Evolutionary conservation across 2,329 filamentous ascomycete species (phyloP).

Genomic region (Aspergillus latus): DNA sequence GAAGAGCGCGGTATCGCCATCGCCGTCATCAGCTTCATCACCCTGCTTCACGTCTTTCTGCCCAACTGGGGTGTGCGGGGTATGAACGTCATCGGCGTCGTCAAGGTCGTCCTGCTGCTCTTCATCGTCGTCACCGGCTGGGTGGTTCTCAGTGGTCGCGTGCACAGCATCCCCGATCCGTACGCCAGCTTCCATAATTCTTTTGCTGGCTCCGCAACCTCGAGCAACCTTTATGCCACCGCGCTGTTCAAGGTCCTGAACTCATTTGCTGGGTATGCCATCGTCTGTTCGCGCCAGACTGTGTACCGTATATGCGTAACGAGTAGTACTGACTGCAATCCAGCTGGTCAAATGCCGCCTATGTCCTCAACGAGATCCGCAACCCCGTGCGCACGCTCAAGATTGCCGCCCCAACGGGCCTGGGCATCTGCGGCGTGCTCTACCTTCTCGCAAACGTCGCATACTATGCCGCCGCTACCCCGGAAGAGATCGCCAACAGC

Average conservation of each 20-base stretch:
- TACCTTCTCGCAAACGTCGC: constrained; percentile 58
- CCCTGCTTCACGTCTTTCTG: constrained; percentile 44
- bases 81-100: constrained; percentile 47
- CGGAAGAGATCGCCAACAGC: neutral
- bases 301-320: no score
- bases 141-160: constrained; percentile 38
- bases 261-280: neutral
- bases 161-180: constrained; percentile 36
- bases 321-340: neutral
- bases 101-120: constrained; percentile 48
- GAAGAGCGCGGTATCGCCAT: constrained; percentile 29
- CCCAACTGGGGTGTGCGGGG: constrained; percentile 42
- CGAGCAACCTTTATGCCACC: constrained; percentile 5
- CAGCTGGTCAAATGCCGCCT: constrained; percentile 8
- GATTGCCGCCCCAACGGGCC: constrained; percentile 52
- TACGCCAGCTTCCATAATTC: constrained; percentile 37
- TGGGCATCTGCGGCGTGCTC: constrained; percentile 50
- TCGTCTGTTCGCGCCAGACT: no score
- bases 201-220: constrained; percentile 2
- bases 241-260: constrained; percentile 4
- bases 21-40: constrained; percentile 33
- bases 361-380: constrained; percentile 54
- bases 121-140: constrained; percentile 46
- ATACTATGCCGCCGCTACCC: constrained; percentile 32
- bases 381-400: constrained; percentile 57